phyloP scores from a whole-genome alignment of 164 flowering plant species.

The Stephania japonica region DNA sequence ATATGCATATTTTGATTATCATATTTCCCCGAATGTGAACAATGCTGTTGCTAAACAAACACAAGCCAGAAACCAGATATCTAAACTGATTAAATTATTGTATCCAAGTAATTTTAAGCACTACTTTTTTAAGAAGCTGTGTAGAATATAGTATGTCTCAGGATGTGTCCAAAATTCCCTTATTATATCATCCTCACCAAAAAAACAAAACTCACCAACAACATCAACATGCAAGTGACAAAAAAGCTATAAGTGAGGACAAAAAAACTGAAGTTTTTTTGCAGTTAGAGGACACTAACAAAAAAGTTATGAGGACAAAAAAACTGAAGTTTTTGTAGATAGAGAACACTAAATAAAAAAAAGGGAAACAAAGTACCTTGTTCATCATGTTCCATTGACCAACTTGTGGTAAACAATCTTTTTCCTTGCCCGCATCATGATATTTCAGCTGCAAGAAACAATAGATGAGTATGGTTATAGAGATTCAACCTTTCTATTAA shows the following conservation, averaged over 20 bases:
- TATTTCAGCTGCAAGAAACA: conserved; percentile 54
- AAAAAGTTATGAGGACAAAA: background rate
- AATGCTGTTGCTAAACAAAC: background rate
- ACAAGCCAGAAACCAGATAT: background rate
- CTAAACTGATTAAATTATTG: background rate
- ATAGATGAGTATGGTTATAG: background rate
- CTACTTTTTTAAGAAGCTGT: background rate
- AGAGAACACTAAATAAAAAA: background rate
- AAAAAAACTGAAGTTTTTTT: background rate
- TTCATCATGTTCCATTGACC: conserved; percentile 95
- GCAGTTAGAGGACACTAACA: background rate
- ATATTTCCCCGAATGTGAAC: background rate
- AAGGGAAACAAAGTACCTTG: conserved; percentile 38
- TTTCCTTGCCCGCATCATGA: conserved; percentile 74
- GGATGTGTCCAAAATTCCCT: background rate
- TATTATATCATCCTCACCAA: background rate
- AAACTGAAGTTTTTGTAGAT: background rate
- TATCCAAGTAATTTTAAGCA: background rate
- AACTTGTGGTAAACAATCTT: conserved; percentile 78
- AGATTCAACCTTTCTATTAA: background rate
- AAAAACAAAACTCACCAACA: background rate
- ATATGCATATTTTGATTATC: background rate
- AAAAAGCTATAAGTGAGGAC: background rate
- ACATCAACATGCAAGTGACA: background rate
- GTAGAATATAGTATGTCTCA: background rate